Percentiles rank a stretch among this genome's conserved stretches.
phyloP scores from a whole-genome alignment of 495 filamentous ascomycete genomes.

The Xylaria scruposa region DNA sequence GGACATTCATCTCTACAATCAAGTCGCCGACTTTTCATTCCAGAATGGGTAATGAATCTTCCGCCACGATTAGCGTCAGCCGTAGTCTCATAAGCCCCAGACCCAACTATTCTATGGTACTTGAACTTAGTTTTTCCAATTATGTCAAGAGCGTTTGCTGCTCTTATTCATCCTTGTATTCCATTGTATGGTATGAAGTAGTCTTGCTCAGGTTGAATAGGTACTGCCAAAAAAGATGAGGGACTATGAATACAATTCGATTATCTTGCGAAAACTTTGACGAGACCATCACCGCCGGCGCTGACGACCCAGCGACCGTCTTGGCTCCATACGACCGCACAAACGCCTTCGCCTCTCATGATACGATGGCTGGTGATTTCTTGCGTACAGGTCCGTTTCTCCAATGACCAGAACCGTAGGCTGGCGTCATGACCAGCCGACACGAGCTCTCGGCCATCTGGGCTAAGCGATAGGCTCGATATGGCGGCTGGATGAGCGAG shows the following conservation, averaged over 20 bases:
- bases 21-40: neutral
- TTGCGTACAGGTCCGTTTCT: constrained; percentile 91
- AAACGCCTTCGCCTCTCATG: constrained; percentile 95
- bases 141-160: neutral
- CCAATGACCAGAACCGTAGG: constrained; percentile 95
- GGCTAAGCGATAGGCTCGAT: constrained; percentile 85
- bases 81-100: neutral
- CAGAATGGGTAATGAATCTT: neutral
- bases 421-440: constrained; percentile 95
- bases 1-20: neutral
- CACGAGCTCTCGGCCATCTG: constrained; percentile 92
- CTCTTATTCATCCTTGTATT: neutral
- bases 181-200: neutral
- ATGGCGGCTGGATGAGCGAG: constrained; percentile 93
- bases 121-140: neutral
- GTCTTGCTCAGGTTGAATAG: neutral
- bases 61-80: neutral
- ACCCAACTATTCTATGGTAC: neutral
- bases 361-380: constrained; percentile 89
- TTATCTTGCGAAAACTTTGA: constrained; percentile 84
- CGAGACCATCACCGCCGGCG: constrained; percentile 93
- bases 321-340: constrained; percentile 89
- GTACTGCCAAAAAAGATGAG: neutral
- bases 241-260: neutral
- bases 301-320: constrained; percentile 95